A percentile compares a stretch with the other conserved stretches of the same genome.
Conservation (phyloP, 768 basidiomycete genomes). For the Hypsizygus marmoreus region DNA sequence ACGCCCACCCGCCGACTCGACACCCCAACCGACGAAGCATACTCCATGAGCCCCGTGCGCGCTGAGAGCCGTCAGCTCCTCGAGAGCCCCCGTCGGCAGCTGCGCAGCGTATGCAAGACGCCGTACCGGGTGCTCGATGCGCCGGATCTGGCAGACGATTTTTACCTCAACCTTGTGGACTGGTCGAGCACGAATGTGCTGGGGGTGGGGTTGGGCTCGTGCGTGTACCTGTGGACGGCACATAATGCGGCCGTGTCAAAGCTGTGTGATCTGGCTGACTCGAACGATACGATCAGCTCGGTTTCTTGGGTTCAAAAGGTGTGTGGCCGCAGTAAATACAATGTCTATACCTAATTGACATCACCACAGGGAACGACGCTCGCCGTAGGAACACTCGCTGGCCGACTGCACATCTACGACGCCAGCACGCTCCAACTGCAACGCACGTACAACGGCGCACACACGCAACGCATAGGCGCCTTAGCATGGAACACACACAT, state of each 20-base stretch:
- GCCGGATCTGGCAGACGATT: constrained; percentile 96
- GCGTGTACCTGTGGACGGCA: constrained; percentile 97
- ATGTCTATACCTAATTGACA: background rate
- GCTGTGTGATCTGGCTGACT: constrained; percentile 76
- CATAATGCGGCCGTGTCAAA: constrained; percentile 91
- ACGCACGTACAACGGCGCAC: constrained; percentile 84
- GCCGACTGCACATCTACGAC: constrained; percentile 92
- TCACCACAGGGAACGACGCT: constrained; percentile 70
- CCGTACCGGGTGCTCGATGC: constrained; percentile 97
- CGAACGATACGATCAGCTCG: constrained; percentile 78
- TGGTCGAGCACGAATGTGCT: constrained; percentile 96
- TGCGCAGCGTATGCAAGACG: constrained; percentile 87
- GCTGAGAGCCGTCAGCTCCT: constrained; percentile 81
- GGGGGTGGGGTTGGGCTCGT: constrained; percentile 87
- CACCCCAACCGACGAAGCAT: constrained; percentile 83
- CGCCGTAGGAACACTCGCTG: constrained; percentile 91
- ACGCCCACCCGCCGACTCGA: constrained; percentile 69
- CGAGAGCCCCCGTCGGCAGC: constrained; percentile 78
- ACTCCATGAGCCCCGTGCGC: constrained; percentile 88
- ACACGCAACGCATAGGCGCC: constrained; percentile 87
- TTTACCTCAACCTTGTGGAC: constrained; percentile 96
- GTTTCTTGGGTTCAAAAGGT: constrained; percentile 90
- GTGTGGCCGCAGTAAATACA: background rate
- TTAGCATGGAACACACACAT: constrained; percentile 92
- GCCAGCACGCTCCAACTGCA: constrained; percentile 72